These are phyloP conservation scores for Backusella australiensis DNA, from an alignment of 192 early-diverging fungal genomes.

Conservation along the genomic window DNA sequence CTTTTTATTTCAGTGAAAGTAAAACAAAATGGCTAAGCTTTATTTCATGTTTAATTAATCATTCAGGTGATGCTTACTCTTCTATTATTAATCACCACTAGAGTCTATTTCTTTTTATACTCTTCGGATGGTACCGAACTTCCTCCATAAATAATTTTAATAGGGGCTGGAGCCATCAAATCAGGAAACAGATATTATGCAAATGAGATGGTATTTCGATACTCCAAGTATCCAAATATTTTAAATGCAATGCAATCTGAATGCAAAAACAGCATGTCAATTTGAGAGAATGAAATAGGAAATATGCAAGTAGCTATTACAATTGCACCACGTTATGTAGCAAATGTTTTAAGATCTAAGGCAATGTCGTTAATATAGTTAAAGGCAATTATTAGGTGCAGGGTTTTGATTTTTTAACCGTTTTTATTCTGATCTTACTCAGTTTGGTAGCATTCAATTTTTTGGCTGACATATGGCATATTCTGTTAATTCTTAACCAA, in stretches of 20 bases:
- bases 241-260: not conserved
- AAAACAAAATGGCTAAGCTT: not conserved
- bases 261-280: not conserved
- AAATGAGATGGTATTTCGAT: not conserved
- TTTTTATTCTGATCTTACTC: not conserved
- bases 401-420: not conserved
- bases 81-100: not conserved
- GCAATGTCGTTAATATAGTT: not conserved
- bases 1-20: not conserved
- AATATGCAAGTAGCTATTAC: not conserved
- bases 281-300: not conserved
- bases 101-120: not conserved
- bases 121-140: slow-evolving; percentile 1
- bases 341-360: not conserved
- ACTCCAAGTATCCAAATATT: not conserved
- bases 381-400: not conserved
- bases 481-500: too few species aligned
- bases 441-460: not conserved
- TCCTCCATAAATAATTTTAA: not conserved
- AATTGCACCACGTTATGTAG: not conserved
- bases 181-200: not conserved
- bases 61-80: not conserved
- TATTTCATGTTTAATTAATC: not conserved
- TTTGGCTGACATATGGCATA: not conserved
- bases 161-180: not conserved